Evolutionary conservation across 345 rosid species (phyloP), one percentile per base, ranked within the genome.

Genomic region (Alliaria petiolata): DNA sequence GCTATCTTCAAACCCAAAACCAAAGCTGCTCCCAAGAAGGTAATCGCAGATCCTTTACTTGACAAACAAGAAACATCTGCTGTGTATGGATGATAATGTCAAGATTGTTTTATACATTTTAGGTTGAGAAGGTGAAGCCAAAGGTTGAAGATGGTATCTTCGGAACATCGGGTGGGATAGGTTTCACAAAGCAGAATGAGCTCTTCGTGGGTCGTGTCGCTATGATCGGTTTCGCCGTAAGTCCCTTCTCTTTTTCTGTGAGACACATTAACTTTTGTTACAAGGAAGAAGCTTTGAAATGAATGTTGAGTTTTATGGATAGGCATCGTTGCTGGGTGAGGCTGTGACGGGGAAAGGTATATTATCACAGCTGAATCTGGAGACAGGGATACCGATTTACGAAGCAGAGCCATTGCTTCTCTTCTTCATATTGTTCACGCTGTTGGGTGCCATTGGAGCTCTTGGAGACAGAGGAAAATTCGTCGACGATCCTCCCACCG

Each of bases 121-220:
- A 84, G 85, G 83, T 67, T 74, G 85, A 10, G 40, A 65, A 61
- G 72, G 57, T 82, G 9, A 90, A 62, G 72, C 65, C 81, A n/a
- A 86, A 85, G 70, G 88, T 86, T 43, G 98, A 93, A 68, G 97
- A 91, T 43, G 98, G 98, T 6, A 72, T 93, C 25, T 93, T 93
- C 25, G 98, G 98, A 8, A 93, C 98, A 0, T 93, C 97, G 0
- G 98, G 98, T 19, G 98, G 98, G 38, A 87, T 93, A 38, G 98
- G 98, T 77, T 93, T 93, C 75, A 93, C 98, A 0, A 93, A 93
- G 85, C 83, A 81, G 64, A 93, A 93, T 52, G 98, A 93, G 75
- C 95, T 93, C 74, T 93, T 93, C 42, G 98, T 93, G 2, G 97
- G 98, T n/a, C 97, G 98, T 58, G 98, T 93, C 10, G 98, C 98